These are phyloP conservation scores for Pleurotus tuber-regium DNA, from an alignment of 768 basidiomycete species.

Conservation along the genomic window DNA sequence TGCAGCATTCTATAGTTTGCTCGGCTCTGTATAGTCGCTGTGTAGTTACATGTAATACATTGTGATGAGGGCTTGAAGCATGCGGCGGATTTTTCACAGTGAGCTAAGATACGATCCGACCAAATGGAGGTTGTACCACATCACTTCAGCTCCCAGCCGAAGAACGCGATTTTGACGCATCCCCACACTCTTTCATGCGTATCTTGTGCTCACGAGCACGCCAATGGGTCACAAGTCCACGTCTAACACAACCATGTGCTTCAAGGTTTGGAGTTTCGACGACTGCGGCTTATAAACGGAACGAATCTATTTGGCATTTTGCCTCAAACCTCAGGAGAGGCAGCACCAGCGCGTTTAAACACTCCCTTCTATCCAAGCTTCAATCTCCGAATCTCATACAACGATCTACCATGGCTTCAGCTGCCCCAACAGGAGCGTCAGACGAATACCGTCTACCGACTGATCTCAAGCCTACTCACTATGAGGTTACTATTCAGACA, in stretches of 20 bases:
- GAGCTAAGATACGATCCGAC: slow-evolving; percentile 2
- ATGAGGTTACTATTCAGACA: slow-evolving; percentile 76
- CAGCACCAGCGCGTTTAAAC: not conserved
- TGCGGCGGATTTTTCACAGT: not conserved
- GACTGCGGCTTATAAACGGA: slow-evolving; percentile 5
- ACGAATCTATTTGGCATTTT: not conserved
- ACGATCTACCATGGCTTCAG: slow-evolving; percentile 25
- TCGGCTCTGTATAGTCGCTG: not conserved
- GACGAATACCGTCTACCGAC: slow-evolving; percentile 62
- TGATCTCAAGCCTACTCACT: slow-evolving; percentile 69
- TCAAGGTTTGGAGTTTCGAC: not conserved
- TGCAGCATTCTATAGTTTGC: not conserved
- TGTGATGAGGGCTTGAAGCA: not conserved
- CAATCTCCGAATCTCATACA: slow-evolving; percentile 18
- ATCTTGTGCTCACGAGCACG: slow-evolving; percentile 10
- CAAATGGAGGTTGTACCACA: too few relatives aligned
- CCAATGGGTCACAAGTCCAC: slow-evolving; percentile 10
- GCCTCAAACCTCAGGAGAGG: not conserved
- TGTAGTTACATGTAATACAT: not conserved
- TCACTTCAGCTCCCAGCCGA: too few relatives aligned
- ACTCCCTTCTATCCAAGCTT: slow-evolving; percentile 12
- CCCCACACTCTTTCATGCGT: slow-evolving; percentile 10
- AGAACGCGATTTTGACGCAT: slow-evolving; percentile 10
- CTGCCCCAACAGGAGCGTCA: slow-evolving; percentile 18
- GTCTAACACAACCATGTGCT: slow-evolving; percentile 9